Base-by-base conservation (phyloP, 1,284 basidiomycete genomes). In the Mycena citricolor region DNA sequence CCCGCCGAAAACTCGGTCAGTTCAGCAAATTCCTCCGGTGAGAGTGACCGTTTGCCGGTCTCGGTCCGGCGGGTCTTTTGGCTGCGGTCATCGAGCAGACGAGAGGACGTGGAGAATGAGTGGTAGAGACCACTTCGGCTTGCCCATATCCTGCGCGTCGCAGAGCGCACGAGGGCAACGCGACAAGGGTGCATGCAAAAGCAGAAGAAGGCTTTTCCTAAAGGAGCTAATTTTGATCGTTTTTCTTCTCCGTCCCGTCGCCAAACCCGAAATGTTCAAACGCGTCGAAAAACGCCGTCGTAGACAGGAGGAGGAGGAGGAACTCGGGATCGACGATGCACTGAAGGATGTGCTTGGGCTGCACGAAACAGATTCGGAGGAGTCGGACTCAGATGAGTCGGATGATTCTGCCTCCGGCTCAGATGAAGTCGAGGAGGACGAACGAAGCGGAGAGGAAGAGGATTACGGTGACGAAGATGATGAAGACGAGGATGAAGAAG, bases 281-380 rank as follows among this genome's bases (percentile, higher is more conserved):
- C 77, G 89, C 49, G 76, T 90, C 8, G 80, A 83, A 55, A 86
- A 82, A 61, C 76, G 84, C 41, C 71, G 76, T 26, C 74, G 73
- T 56, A 83, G 77, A 56, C 75, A 73, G 50, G 73, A 83, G 58
- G 71, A 83, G 54, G 85, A 86, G 50, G 84, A 86, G 59, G 77
- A 79, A 41, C 69, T 83, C 24, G 86, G 84, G 0, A 58, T 90
- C 5, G 80, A 90, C 45, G 79, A 77, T 17, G 82, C 83, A 34
- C 72, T 76, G 69, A 89, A 79, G 58, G 82, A 83, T 45, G 67
- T 81, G 26, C 64, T 86, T n/a, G 87, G 86, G 10, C 61, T 90
- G 49, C 72, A 86, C 30, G 82, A 86, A 52, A 84, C 82, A 2
- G 86, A 89, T 62, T 81, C 81, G 20, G 68, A 66, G 39, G 54